Base-by-base conservation (phyloP, 352 stramenopile genomes). In the Phytophthora agathidicida region DNA sequence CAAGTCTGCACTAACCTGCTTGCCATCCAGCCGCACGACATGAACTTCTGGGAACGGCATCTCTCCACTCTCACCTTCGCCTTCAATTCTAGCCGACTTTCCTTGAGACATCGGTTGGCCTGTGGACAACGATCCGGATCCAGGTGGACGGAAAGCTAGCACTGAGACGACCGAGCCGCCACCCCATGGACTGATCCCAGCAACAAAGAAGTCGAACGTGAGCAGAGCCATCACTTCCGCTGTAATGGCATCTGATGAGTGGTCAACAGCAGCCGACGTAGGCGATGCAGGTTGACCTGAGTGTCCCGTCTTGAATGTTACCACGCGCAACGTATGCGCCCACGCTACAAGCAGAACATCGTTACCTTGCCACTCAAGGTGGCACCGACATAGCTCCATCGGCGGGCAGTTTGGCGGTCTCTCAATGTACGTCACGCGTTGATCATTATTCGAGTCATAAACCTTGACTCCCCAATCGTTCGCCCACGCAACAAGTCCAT, bases 401-500 rank as follows among this genome's bases (percentile, higher is more conserved):
- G 86, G 86, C 4, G 86, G 86, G 45, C 86, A 94, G 41, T 86
- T 88, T 2, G 77, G 75, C 7, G 86, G 86, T 2, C 83, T 77
- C 49, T 94, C 86, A 50, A 94, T 82, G 59, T 89, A 94, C 58
- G 86, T 94, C 37, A 94, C 75, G 27, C 83, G 83, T 46, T 86
- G 76, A 41, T 93, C 86, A 20, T 73, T 77, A 8, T 87, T 75
- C 1, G 82, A 68, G 51, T 94, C 82, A 45, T 94, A 94, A 2
- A 94, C 83, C 50, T 94, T 94, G 16, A 94, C 83, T 35, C 86
- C 86, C 83, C 83, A 94, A 55, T 94, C 86, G 47, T 94, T 94
- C 1, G 83, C 86, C 86, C 86, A 94, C 7, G 86, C 86, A 2
- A 94, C 71, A 7, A 94, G 73, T 3, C 83, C 77, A 3, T 88